A percentile compares a stretch with the other conserved stretches of the same genome.
Conservation (phyloP, 2,329 filamentous ascomycete genomes). For the Teratosphaeria destructans region DNA sequence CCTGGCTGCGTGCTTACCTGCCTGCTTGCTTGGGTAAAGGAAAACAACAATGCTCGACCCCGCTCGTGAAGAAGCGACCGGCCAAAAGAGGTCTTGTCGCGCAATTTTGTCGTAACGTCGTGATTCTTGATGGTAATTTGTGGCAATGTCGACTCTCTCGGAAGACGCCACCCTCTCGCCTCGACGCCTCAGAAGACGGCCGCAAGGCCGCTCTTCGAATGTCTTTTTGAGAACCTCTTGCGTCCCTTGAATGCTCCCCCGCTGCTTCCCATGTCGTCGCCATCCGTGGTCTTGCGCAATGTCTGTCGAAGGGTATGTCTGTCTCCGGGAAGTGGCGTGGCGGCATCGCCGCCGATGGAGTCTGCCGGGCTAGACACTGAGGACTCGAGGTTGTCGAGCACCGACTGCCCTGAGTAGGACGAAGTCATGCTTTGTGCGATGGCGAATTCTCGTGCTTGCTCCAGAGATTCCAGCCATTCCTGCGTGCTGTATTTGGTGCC, state of each 20-base stretch:
- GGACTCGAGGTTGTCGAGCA: not conserved
- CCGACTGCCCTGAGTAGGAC: constrained; percentile 45
- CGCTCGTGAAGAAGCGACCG: not conserved
- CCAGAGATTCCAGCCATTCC: constrained; percentile 86
- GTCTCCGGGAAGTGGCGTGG: constrained; percentile 20
- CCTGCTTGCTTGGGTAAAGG: not conserved
- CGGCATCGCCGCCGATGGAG: constrained; percentile 38
- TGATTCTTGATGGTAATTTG: not conserved
- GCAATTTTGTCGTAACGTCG: constrained; percentile 1
- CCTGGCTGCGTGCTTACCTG: not conserved
- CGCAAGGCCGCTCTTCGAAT: constrained; percentile 88
- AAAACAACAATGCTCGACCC: not conserved
- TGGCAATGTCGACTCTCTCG: too few relatives aligned
- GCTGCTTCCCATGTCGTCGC: constrained; percentile 26
- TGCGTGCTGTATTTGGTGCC: constrained; percentile 60
- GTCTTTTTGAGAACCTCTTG: constrained; percentile 75
- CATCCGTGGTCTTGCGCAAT: constrained; percentile 27
- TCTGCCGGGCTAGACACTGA: not conserved
- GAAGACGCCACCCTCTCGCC: too few relatives aligned
- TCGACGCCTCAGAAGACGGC: constrained; percentile 59
- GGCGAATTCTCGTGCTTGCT: constrained; percentile 76
- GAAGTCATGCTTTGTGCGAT: constrained; percentile 49
- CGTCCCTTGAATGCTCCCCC: constrained; percentile 46
- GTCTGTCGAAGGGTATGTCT: constrained; percentile 21
- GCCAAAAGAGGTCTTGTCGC: not conserved